phyloP scores from a whole-genome alignment of 1,139 yeast species.

The Pichia cactophila region DNA sequence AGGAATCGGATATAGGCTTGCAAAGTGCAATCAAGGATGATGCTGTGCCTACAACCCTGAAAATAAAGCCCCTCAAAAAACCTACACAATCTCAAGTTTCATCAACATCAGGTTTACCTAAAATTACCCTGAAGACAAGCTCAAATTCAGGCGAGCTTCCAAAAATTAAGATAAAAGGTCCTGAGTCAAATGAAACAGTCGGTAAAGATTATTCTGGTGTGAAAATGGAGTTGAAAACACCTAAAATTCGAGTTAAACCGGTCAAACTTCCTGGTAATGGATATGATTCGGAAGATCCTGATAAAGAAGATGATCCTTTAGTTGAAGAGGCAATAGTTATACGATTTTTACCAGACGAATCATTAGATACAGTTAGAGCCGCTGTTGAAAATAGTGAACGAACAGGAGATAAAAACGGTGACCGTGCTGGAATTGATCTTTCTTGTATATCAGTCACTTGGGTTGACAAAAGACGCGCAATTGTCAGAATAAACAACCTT shows the following conservation, averaged over 20 bases:
- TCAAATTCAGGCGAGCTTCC: constrained; percentile 12
- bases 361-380: constrained; percentile 63
- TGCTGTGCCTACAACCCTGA: constrained; percentile 1
- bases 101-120: background rate
- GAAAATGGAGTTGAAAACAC: constrained; percentile 30
- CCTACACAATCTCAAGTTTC: background rate
- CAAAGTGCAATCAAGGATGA: constrained; percentile 1
- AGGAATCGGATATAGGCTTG: constrained; percentile 8
- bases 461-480: constrained; percentile 74
- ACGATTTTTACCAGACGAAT: constrained; percentile 72
- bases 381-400: constrained; percentile 64
- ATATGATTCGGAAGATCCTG: constrained; percentile 96
- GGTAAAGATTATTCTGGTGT: constrained; percentile 3
- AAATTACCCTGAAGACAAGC: background rate
- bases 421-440: constrained; percentile 36
- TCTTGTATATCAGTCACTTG: constrained; percentile 69
- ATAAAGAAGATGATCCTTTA: constrained; percentile 88
- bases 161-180: constrained; percentile 13
- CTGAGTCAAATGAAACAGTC: background rate
- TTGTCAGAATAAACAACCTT: constrained; percentile 46
- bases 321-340: constrained; percentile 80
- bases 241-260: constrained; percentile 72
- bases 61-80: constrained; percentile 1
- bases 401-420: constrained; percentile 6
- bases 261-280: constrained; percentile 89